Evolutionary conservation across 1,139 yeast genomes (phyloP).

Genomic region (Kodamaea sp.): DNA sequence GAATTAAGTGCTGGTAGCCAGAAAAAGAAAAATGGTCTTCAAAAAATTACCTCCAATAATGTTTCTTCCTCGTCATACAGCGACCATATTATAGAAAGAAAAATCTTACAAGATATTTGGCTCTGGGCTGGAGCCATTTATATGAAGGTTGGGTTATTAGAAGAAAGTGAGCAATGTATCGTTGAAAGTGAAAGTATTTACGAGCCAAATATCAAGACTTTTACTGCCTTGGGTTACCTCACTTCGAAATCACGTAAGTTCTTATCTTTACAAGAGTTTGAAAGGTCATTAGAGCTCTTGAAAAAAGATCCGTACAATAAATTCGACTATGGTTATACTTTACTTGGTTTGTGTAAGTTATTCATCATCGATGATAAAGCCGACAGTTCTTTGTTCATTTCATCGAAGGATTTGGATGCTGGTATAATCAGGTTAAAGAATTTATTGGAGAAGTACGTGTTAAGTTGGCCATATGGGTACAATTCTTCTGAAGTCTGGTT

Average conservation of each 20-base stretch:
- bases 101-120: conserved; percentile 65
- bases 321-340: conserved; percentile 50
- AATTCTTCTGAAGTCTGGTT: conserved; percentile 72
- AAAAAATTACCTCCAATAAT: background rate
- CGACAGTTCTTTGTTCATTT: conserved; percentile 35
- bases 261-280: conserved; percentile 64
- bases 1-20: conserved; percentile 4
- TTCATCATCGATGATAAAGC: conserved; percentile 43
- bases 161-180: conserved; percentile 70
- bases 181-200: conserved; percentile 61
- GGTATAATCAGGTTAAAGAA: conserved; percentile 64
- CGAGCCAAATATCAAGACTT: conserved; percentile 52
- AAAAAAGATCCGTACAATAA: conserved; percentile 20
- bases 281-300: conserved; percentile 54
- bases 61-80: background rate
- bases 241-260: conserved; percentile 37
- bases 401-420: conserved; percentile 54
- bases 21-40: conserved; percentile 1
- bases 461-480: conserved; percentile 52
- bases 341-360: conserved; percentile 64
- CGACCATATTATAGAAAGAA: conserved; percentile 12
- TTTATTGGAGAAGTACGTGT: conserved; percentile 49
- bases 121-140: conserved; percentile 69
- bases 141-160: conserved; percentile 48
- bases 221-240: conserved; percentile 52